A percentile compares a stretch with the other conserved stretches of the same genome.
These are phyloP conservation scores for Candida railenensis DNA, from an alignment of 805 yeast species.

Conservation along the genomic window DNA sequence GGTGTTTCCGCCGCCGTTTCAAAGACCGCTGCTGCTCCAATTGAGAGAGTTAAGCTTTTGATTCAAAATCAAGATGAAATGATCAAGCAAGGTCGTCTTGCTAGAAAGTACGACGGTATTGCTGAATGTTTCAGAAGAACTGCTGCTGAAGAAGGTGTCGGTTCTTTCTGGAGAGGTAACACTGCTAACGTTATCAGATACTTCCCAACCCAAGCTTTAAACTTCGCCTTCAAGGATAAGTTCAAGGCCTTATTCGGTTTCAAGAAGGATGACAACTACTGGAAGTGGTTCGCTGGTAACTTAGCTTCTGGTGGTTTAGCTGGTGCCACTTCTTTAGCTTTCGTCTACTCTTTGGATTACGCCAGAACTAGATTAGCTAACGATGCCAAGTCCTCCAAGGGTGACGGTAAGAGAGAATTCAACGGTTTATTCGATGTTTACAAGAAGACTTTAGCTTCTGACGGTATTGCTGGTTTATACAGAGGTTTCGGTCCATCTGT, in stretches of 20 bases:
- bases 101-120: constrained; percentile 85
- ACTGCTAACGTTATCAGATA: constrained; percentile 98
- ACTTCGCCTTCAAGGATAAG: constrained; percentile 98
- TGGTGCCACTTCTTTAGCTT: constrained; percentile 92
- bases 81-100: constrained; percentile 95
- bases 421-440: constrained; percentile 96
- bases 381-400: constrained; percentile 90
- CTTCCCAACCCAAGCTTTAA: constrained; percentile 99
- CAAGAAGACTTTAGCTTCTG: constrained; percentile 92
- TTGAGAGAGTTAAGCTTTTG: constrained; percentile 93
- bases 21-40: constrained; percentile 97
- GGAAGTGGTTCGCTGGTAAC: constrained; percentile 96
- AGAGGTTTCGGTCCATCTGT: constrained; percentile 99
- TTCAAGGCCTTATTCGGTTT: constrained; percentile 94
- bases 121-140: constrained; percentile 93
- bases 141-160: constrained; percentile 87
- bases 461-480: constrained; percentile 98
- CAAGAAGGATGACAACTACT: constrained; percentile 94
- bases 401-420: constrained; percentile 90
- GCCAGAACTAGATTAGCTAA: constrained; percentile 99
- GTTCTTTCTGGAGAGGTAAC: constrained; percentile 99
- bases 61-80: constrained; percentile 98
- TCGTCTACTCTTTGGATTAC: constrained; percentile 95
- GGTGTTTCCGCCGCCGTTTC: constrained; percentile 99
- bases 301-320: constrained; percentile 98